Evolutionary conservation across 2,329 filamentous ascomycete genomes (phyloP).

Genomic region (Elsinoe australis): DNA sequence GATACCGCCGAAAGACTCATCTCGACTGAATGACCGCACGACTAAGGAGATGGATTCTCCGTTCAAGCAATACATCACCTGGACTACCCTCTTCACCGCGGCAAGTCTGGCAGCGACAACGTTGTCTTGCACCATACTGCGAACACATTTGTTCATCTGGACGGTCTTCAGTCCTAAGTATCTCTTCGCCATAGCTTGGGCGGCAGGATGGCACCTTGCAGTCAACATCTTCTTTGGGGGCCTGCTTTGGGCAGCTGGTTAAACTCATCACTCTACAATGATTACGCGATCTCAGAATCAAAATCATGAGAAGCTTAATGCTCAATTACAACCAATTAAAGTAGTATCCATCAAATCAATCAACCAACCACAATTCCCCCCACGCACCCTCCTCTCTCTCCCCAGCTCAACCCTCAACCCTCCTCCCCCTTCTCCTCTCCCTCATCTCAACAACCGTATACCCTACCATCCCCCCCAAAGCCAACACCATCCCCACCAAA

Average conservation of each 20-base stretch:
- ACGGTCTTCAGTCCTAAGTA: constrained; percentile 98
- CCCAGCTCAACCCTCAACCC: constrained; percentile 12
- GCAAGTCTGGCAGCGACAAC: constrained; percentile 66
- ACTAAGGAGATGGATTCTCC: constrained; percentile 20
- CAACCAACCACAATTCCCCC: no score
- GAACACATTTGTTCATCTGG: constrained; percentile 95
- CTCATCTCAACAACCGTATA: constrained; percentile 18
- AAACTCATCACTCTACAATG: constrained; percentile 13
- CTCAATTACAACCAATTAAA: no score
- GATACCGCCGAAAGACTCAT: no score
- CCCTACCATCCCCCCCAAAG: constrained; percentile 29
- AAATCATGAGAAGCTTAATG: no score
- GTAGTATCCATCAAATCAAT: no score
- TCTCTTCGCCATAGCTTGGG: constrained; percentile 86
- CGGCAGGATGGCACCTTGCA: constrained; percentile 67
- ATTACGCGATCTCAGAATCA: no score
- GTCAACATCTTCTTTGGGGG: constrained; percentile 60
- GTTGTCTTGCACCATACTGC: constrained; percentile 73
- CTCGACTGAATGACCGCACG: neutral
- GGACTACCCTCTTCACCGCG: constrained; percentile 64
- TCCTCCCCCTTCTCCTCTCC: constrained; percentile 1
- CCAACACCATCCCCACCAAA: constrained; percentile 27
- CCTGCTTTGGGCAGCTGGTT: constrained; percentile 37
- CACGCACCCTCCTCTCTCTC: constrained; percentile 18
- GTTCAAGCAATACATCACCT: constrained; percentile 24